Percentiles rank a stretch among this genome's conserved stretches.
phyloP scores from a whole-genome alignment of 352 stramenopile genomes.

The Phytophthora fragariae region DNA sequence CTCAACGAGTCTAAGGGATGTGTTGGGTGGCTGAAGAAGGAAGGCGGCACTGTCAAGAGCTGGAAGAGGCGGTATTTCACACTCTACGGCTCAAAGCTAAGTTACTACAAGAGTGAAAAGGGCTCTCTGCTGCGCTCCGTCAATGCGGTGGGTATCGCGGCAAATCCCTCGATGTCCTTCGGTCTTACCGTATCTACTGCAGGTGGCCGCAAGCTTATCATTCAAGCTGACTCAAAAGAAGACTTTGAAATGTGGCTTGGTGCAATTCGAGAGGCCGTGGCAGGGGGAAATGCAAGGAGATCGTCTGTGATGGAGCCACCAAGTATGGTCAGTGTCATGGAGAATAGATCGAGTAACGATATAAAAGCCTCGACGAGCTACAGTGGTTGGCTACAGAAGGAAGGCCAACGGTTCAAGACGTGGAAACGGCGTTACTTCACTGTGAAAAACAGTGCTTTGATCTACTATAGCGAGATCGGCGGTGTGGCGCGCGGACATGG shows the following conservation, averaged over 20 bases:
- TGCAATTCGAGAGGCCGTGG: slow-evolving; percentile 45
- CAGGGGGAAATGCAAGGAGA: slow-evolving; percentile 15
- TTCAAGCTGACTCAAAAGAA: slow-evolving; percentile 69
- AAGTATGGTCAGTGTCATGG: slow-evolving; percentile 17
- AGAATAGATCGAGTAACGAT: slow-evolving; percentile 28
- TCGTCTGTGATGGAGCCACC: slow-evolving; percentile 13
- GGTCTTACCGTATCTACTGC: slow-evolving; percentile 57
- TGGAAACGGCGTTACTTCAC: slow-evolving; percentile 85
- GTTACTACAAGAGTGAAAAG: slow-evolving; percentile 80
- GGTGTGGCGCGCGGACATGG: slow-evolving; percentile 69
- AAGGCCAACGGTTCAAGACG: slow-evolving; percentile 78
- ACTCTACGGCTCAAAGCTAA: slow-evolving; percentile 70
- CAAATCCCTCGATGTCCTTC: slow-evolving; percentile 45
- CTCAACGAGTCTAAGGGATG: slow-evolving; percentile 44
- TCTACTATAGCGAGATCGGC: slow-evolving; percentile 76
- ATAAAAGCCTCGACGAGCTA: slow-evolving; percentile 34
- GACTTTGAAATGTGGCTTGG: slow-evolving; percentile 73
- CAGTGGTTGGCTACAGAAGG: slow-evolving; percentile 82
- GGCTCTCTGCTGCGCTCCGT: slow-evolving; percentile 60
- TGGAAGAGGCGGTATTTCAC: slow-evolving; percentile 86
- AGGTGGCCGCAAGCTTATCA: slow-evolving; percentile 55
- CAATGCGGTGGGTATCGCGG: slow-evolving; percentile 46
- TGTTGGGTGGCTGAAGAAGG: slow-evolving; percentile 76
- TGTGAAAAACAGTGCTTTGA: slow-evolving; percentile 70
- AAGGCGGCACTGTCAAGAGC: slow-evolving; percentile 69